Conservation (phyloP, 768 basidiomycete genomes). For the Pseudohyphozyma bogoriensis region DNA sequence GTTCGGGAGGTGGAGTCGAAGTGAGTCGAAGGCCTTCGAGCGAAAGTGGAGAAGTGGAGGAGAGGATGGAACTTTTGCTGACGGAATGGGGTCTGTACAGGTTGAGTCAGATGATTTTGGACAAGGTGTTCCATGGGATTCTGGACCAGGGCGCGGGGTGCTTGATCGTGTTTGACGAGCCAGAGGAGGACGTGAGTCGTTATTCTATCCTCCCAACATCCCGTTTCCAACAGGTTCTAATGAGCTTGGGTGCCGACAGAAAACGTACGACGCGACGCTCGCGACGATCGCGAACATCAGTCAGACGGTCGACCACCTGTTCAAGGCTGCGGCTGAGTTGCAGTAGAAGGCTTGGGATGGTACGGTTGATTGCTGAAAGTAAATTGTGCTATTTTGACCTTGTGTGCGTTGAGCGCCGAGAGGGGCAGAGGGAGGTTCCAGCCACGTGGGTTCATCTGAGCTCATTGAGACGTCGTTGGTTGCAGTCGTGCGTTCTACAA, state of each 20-base stretch:
- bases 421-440: too few relatives aligned
- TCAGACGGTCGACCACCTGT: conserved; percentile 66
- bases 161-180: conserved; percentile 78
- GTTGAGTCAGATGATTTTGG: conserved; percentile 94
- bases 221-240: not conserved
- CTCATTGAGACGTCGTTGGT: too few relatives aligned
- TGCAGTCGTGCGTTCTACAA: too few relatives aligned
- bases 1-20: conserved; percentile 82
- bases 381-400: too few relatives aligned
- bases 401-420: too few relatives aligned
- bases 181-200: conserved; percentile 52
- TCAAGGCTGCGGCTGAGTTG: conserved; percentile 9
- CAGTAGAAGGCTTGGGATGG: not conserved
- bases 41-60: not conserved
- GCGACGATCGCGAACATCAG: conserved; percentile 80
- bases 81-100: conserved; percentile 44
- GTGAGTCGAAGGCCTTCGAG: conserved; percentile 43
- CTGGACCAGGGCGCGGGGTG: conserved; percentile 94
- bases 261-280: conserved; percentile 78
- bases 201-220: not conserved
- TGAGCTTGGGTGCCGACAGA: too few relatives aligned
- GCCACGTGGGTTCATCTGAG: too few relatives aligned
- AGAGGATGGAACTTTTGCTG: conserved; percentile 1
- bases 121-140: conserved; percentile 86
- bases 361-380: too few relatives aligned